Base-by-base conservation (phyloP, 2,329 filamentous ascomycete genomes). In the Aulographum hederae region DNA sequence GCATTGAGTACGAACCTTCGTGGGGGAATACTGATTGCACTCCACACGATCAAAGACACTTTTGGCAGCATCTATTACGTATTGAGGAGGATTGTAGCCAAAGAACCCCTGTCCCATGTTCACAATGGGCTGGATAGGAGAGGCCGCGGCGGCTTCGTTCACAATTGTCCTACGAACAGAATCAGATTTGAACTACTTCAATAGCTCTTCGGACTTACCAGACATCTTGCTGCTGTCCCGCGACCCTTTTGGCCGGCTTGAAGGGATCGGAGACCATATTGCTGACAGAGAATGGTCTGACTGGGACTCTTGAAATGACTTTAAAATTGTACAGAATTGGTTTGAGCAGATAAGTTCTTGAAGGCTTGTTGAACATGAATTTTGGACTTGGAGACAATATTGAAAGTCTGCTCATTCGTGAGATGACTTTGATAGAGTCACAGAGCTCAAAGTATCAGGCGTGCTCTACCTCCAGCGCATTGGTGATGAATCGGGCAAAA, bases 1-100 rank as follows among this genome's bases (percentile, higher is more conserved):
- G n/a, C n/a, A n/a, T n/a, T n/a, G n/a, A n/a, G n/a, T n/a, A 27
- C 25, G 30, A 53, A 67, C 65, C 65, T 84, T 89, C 14, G 89
- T 94, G 2, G 85, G 89, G 15, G 84, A 86, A 65, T 98, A 98
- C 63, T 98, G 89, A 55, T 98, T 98, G 67, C 86, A 94, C 42
- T 95, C 89, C 15, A 98, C 86, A 32, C 73, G 69, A 48, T 93
- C 77, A 32, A 98, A 67, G 25, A 86, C 85, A 25, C 76, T 63
- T 56, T 93, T 95, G 32, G 89, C 89, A 26, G 89, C 89, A 44
- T 93, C 69, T 40, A 94, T 63, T 40, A 94, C 82, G 54, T 93
- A 95, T 21, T 75, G 56, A 5, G 86, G 86, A 34, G 86, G 86
- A 50, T 95, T 95, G 56, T 95, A 95, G 36, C 86, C 86, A 43